Conservation (phyloP, 306 rosid genomes). For the Sophora flavescens region DNA sequence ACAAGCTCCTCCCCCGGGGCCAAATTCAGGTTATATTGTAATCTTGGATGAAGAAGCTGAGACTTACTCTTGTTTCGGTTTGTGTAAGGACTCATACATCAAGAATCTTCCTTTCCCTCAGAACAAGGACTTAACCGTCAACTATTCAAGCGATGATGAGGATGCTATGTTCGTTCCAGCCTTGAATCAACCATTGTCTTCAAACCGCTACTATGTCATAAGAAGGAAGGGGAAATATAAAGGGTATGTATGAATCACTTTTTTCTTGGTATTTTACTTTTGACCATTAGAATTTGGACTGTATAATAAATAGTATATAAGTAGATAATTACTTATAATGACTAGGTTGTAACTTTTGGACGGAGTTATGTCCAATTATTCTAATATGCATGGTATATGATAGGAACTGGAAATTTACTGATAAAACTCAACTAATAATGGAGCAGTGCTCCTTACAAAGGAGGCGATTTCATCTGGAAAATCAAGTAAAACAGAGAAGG, state of each 20-base stretch:
- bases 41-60: slow-evolving; percentile 51
- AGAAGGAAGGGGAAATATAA: slow-evolving; percentile 43
- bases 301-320: no score
- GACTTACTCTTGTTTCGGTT: slow-evolving; percentile 35
- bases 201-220: slow-evolving; percentile 62
- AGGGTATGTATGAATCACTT: slow-evolving; percentile 33
- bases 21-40: slow-evolving; percentile 52
- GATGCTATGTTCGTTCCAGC: slow-evolving; percentile 67
- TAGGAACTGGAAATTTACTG: no score
- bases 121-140: slow-evolving; percentile 47
- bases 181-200: slow-evolving; percentile 57
- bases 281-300: no score
- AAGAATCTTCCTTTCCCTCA: slow-evolving; percentile 54
- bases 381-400: no score
- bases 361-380: no score
- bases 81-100: slow-evolving; percentile 16
- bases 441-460: no score
- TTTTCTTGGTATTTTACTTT: no score
- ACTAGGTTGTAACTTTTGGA: no score
- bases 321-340: no score
- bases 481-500: no score
- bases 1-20: slow-evolving; percentile 46
- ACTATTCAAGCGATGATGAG: slow-evolving; percentile 29
- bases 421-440: no score
- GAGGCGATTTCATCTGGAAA: no score